Base-by-base conservation (phyloP, 495 filamentous ascomycete species). In the Aspergillus sclerotioniger region DNA sequence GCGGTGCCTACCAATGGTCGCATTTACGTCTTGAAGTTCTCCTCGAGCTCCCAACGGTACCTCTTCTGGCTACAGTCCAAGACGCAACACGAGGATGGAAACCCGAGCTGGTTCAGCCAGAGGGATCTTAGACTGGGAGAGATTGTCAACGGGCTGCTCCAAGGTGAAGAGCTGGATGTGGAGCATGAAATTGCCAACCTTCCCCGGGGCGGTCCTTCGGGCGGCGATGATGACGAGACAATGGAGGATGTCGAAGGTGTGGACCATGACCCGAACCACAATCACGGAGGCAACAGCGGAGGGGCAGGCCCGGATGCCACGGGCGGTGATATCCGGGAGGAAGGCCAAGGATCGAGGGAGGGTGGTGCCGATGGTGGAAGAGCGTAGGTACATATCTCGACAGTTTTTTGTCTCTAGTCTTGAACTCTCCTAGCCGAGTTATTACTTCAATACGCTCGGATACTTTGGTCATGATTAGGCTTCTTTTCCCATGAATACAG, bases 61-160 rank as follows among this genome's bases (percentile, higher is more conserved):
- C 81, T 98, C 29, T 99, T 96, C 80, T 99, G 92, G 91, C 79
- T 99, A 58, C 95, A 99, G 75, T 90, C 88, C 6, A 92, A 90
- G 67, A 79, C 84, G 8, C 91, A 97, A 74, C 85, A 90, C 50
- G 80, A 84, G 41, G 78, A 75, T 59, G 87, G 89, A n/a, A 83
- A 91, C 63, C 77, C 83, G 0, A 81, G 81, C 72, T 92, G 84
- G 81, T 91, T 92, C 75, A 93, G 89, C 64, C 82, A 85, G 32
- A 78, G 91, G 39, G 92, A 96, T 67, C 71, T 85, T 32, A 90
- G 86, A 74, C 82, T 96, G 56, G 92, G 91, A 12, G 82, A 90
- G 49, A 87, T 95, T 54, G 90, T 99, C 51, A 85, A 98, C 74
- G 73, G 77, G 41, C 73, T 98, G 15, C 72, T 98, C 52, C 89